These are phyloP conservation scores for Talaromyces sp. DNA, from an alignment of 2,329 filamentous ascomycete genomes.

Conservation along the genomic window DNA sequence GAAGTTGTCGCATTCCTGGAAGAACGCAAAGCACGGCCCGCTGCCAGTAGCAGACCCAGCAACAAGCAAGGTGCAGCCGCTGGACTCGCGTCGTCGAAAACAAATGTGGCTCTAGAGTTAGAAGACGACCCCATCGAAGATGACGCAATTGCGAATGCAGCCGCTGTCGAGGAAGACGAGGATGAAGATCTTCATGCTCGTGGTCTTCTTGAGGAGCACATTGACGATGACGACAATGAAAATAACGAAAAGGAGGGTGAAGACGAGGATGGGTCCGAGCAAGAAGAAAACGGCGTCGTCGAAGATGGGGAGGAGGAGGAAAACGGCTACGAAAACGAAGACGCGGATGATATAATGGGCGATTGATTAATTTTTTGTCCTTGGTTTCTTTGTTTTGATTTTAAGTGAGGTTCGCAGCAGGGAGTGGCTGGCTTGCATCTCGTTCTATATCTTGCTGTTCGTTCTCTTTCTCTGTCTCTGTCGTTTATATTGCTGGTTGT, in stretches of 20 bases:
- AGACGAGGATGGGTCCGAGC: constrained; percentile 26
- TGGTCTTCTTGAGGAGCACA: constrained; percentile 34
- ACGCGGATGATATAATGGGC: constrained; percentile 43
- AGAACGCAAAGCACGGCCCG: constrained; percentile 51
- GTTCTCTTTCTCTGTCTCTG: constrained; percentile 3
- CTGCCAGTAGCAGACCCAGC: constrained; percentile 30
- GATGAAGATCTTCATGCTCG: constrained; percentile 39
- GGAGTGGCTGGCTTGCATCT: neutral
- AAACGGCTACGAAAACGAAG: constrained; percentile 7
- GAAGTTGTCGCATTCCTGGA: constrained; percentile 81
- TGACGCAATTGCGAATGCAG: constrained; percentile 30
- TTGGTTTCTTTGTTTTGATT: constrained; percentile 8
- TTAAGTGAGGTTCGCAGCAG: constrained; percentile 3
- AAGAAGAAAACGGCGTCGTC: constrained; percentile 1
- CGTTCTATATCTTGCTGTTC: neutral
- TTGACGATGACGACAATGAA: constrained; percentile 25
- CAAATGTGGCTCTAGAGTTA: constrained; percentile 44
- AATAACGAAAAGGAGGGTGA: constrained; percentile 38
- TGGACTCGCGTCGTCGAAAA: constrained; percentile 27
- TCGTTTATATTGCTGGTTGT: constrained; percentile 9
- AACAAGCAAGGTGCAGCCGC: constrained; percentile 33
- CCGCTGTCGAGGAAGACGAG: constrained; percentile 38
- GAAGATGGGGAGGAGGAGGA: constrained; percentile 26
- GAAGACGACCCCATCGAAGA: constrained; percentile 42
- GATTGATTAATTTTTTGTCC: constrained; percentile 27